phyloP scores from a whole-genome alignment of 306 rosid species.

The Vigna angularis region DNA sequence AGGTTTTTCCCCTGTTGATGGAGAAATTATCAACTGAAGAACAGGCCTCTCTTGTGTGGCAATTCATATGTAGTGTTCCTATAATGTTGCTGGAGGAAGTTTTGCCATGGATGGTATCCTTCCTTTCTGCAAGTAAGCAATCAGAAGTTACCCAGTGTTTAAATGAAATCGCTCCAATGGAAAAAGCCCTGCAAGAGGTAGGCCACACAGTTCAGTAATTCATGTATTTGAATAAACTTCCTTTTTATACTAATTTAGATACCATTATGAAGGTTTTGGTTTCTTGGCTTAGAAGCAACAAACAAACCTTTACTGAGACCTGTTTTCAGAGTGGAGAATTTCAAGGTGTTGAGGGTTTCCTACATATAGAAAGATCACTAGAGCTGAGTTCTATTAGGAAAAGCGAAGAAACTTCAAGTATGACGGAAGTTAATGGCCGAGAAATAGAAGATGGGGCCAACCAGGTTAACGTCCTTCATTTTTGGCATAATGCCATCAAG shows the following conservation, averaged over 20 bases:
- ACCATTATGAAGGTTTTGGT: slow-evolving; percentile 70
- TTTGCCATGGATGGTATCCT: slow-evolving; percentile 75
- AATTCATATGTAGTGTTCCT: slow-evolving; percentile 87
- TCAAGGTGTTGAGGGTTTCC: slow-evolving; percentile 50
- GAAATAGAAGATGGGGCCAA: slow-evolving; percentile 55
- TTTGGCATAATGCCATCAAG: slow-evolving; percentile 81
- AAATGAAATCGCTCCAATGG: slow-evolving; percentile 69
- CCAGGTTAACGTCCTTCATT: slow-evolving; percentile 72
- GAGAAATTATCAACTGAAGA: slow-evolving; percentile 67
- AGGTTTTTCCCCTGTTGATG: slow-evolving; percentile 86
- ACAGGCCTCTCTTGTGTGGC: slow-evolving; percentile 92
- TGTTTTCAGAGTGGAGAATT: slow-evolving; percentile 46
- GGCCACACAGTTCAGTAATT: slow-evolving; percentile 36
- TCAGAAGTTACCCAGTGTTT: slow-evolving; percentile 64
- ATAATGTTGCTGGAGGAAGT: slow-evolving; percentile 71
- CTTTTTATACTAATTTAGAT: slow-evolving; percentile 45
- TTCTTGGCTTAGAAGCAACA: slow-evolving; percentile 68
- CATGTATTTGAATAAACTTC: slow-evolving; percentile 19
- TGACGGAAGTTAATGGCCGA: slow-evolving; percentile 33
- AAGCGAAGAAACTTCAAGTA: slow-evolving; percentile 47
- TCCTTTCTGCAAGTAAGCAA: slow-evolving; percentile 68
- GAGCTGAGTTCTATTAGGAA: slow-evolving; percentile 50
- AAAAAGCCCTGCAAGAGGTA: slow-evolving; percentile 83
- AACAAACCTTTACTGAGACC: slow-evolving; percentile 37
- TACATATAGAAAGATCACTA: slow-evolving; percentile 46